These are phyloP conservation scores for Chimonanthus salicifolius DNA, from an alignment of 164 flowering plant genomes.

Conservation along the genomic window DNA sequence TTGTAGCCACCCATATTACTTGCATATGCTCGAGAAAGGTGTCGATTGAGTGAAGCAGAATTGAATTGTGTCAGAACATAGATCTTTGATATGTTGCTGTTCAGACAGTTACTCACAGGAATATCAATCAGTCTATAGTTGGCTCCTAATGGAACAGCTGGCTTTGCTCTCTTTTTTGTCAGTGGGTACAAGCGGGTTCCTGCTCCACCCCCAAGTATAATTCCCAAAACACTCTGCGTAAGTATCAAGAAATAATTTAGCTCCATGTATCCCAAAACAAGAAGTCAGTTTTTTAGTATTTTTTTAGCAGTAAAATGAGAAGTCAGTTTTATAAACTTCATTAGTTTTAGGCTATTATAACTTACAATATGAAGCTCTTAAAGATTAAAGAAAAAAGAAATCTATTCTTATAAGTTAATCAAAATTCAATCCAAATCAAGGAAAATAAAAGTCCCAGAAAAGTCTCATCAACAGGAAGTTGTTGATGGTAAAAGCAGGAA, in stretches of 20 bases:
- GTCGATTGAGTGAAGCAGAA: conserved; percentile 89
- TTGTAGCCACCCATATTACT: conserved; percentile 75
- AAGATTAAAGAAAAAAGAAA: too few relatives aligned
- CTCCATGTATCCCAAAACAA: background rate
- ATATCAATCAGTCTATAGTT: conserved; percentile 85
- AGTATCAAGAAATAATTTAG: background rate
- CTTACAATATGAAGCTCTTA: too few relatives aligned
- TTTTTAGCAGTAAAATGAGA: too few relatives aligned
- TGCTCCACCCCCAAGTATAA: conserved; percentile 90
- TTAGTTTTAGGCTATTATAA: too few relatives aligned
- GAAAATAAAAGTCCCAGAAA: background rate
- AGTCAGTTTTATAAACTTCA: too few relatives aligned
- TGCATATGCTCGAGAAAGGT: conserved; percentile 73
- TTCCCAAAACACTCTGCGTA: conserved; percentile 76
- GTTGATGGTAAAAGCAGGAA: too few relatives aligned
- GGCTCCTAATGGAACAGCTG: conserved; percentile 91
- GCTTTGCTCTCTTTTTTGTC: conserved; percentile 83
- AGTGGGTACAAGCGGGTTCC: conserved; percentile 83
- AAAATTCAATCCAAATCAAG: background rate
- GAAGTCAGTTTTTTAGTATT: background rate
- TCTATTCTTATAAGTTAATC: background rate
- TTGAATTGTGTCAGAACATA: conserved; percentile 90
- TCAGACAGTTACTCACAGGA: conserved; percentile 88
- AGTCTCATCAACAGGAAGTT: too few relatives aligned
- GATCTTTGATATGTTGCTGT: conserved; percentile 75